Evolutionary conservation across 257 asterid species (phyloP), one percentile per base, ranked within the genome.

Genomic region (Forsythia viridissima): DNA sequence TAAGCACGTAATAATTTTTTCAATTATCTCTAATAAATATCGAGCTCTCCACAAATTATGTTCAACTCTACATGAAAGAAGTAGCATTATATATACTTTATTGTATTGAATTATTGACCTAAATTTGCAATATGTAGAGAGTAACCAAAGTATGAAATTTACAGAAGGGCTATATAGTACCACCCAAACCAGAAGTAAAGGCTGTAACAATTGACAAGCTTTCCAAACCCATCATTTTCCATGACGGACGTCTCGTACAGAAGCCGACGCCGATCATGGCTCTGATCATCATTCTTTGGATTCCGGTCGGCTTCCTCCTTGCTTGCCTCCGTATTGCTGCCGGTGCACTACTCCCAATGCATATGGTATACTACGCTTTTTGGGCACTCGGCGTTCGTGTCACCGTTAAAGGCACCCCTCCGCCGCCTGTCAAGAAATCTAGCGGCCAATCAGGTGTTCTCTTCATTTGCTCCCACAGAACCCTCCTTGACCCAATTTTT

Each of bases 331-430:
- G 93, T 12, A 83, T 90, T 3, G 93, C 91, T 12, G 88, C 89
- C 0, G 93, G 91, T n/a, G 24, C 88, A 11, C 88, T 90, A 76
- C 90, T 89, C 68, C 95, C 95, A 3, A 89, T 90, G 93, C 74
- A 86, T 0, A 18, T 86, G 0, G 88, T 87, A 30, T 90, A 89
- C 85, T 86, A 87, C 42, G 95, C 89, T 7, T 87, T 87, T 15
- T 77, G 90, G 88, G 85, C 88, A 0, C 87, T 90, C 6, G 95
- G 95, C 0, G 88, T 90, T 0, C 93, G 93, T 36, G 91, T 90
- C 72, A 84, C 79, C 3, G 84, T 87, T 7, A 89, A 84, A 0
- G 95, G 95, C 15, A 84, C 77, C 37, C 93, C 92, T 48, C 93
- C 95, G 0, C 90, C 91, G 5, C 86, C 87, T 0, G 83, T 83